Conservation (phyloP, 208 protist genomes). For the Acanthamoeba lugdunensis region DNA sequence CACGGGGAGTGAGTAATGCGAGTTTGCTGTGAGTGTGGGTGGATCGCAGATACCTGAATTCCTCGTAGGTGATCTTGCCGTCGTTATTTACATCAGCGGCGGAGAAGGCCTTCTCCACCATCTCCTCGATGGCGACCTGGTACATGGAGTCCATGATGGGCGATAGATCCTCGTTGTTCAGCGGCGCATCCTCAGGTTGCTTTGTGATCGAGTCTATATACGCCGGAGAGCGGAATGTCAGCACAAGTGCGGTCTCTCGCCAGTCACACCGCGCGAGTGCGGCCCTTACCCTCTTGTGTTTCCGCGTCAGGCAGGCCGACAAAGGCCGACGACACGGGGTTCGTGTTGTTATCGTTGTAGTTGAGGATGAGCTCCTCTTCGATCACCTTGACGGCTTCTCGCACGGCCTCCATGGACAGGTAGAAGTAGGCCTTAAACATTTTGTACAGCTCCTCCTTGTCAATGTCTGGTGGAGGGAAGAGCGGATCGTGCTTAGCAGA, state of each 20-base stretch:
- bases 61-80: conserved; percentile 60
- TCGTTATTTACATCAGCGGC: conserved; percentile 69
- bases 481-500: neutral
- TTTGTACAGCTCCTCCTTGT: conserved; percentile 74
- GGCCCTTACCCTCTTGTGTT: neutral
- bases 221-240: neutral
- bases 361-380: conserved; percentile 80
- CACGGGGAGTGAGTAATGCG: neutral
- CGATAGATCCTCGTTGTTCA: conserved; percentile 46
- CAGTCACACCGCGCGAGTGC: too few species aligned
- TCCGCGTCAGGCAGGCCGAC: conserved; percentile 45
- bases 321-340: conserved; percentile 77
- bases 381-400: conserved; percentile 77
- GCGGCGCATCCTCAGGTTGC: conserved; percentile 36
- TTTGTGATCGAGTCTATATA: neutral
- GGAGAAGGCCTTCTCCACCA: conserved; percentile 71
- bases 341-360: conserved; percentile 78
- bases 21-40: neutral
- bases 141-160: conserved; percentile 72
- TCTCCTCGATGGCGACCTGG: conserved; percentile 71
- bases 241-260: neutral
- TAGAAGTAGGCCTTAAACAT: conserved; percentile 82
- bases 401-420: conserved; percentile 78
- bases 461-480: conserved; percentile 46
- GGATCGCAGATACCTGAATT: conserved; percentile 32